Base-by-base conservation (phyloP, 805 yeast species). In the Wickerhamomyces strasburgensis region DNA sequence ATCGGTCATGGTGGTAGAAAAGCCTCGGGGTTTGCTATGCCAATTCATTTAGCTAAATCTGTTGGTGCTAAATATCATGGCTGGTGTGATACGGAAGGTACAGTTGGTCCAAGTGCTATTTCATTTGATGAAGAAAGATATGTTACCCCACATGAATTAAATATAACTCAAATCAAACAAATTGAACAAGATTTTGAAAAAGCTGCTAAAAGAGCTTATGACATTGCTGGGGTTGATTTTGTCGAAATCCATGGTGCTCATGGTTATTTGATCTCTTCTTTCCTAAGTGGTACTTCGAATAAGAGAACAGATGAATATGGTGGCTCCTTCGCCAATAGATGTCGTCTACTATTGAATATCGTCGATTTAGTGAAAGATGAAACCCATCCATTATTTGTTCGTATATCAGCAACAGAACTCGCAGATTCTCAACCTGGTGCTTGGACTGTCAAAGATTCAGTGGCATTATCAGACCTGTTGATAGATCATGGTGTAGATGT, bases 271-370 rank as follows among this genome's bases (percentile, higher is more conserved):
- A 42, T 72, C 25, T 62, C 66, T 48, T 65, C 68, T 47, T 78
- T 80, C 46, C 47, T 73, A 36, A 66, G 73, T 24, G 57, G 61
- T 1, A 46, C 52, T 29, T 57, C 54, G 8, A 72, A 81, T 57
- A 54, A 61, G 40, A 67, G 87, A 51, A 70, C 72, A 1, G 87
- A 80, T 50, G 64, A 70, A 44, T 80, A 78, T 46, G 86, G 85
- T 31, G 84, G 84, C 5, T 60, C 72, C 2, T 62, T 77, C 36
- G 83, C 76, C 49, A 77, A 77, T 57, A 67, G 85, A 44, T 62
- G 63, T 8, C 58, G 78, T 31, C 63, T 79, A 35, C 45, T 69
- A 8, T 45, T 70, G 21, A 80, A 79, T 45, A 51, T 72, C 14
- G 54, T 75, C n/a, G 72, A 66, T 31, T 67, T 62, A n/a, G 51